phyloP scores from a whole-genome alignment of 2,329 filamentous ascomycete species.

The Fusarium sp. region DNA sequence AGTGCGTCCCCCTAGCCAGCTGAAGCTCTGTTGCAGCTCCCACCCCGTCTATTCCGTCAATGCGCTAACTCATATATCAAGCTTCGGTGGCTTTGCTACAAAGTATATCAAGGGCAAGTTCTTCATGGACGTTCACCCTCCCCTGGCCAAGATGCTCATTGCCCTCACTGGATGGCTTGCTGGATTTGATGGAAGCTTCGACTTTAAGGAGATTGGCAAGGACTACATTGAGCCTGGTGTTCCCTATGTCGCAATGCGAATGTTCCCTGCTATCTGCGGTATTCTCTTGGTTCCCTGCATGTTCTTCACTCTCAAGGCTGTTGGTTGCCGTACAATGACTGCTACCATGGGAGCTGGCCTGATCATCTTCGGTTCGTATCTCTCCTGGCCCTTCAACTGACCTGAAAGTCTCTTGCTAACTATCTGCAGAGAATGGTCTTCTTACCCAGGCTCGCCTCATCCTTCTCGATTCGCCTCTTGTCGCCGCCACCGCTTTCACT shows the following conservation, averaged over 20 bases:
- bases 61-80: slow-evolving; percentile 49
- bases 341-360: slow-evolving; percentile 83
- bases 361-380: slow-evolving; percentile 83
- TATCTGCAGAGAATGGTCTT: slow-evolving; percentile 82
- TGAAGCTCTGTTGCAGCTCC: neutral
- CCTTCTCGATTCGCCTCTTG: slow-evolving; percentile 91
- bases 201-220: slow-evolving; percentile 99
- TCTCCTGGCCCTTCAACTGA: neutral
- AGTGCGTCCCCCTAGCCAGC: slow-evolving; percentile 68
- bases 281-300: slow-evolving; percentile 89
- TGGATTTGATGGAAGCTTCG: slow-evolving; percentile 93
- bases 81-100: slow-evolving; percentile 96
- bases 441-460: slow-evolving; percentile 95
- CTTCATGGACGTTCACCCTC: slow-evolving; percentile 99
- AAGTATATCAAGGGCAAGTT: slow-evolving; percentile 99
- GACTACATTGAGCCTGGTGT: slow-evolving; percentile 95
- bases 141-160: slow-evolving; percentile 94
- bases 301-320: slow-evolving; percentile 92
- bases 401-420: slow-evolving; percentile 39
- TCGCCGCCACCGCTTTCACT: slow-evolving; percentile 92
- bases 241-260: slow-evolving; percentile 96
- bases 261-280: slow-evolving; percentile 89
- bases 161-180: slow-evolving; percentile 94
- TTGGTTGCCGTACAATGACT: slow-evolving; percentile 86
- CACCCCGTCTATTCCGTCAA: neutral